These are phyloP conservation scores for Stereum hirsutum DNA, from an alignment of 1,284 basidiomycete genomes.

Conservation along the genomic window DNA sequence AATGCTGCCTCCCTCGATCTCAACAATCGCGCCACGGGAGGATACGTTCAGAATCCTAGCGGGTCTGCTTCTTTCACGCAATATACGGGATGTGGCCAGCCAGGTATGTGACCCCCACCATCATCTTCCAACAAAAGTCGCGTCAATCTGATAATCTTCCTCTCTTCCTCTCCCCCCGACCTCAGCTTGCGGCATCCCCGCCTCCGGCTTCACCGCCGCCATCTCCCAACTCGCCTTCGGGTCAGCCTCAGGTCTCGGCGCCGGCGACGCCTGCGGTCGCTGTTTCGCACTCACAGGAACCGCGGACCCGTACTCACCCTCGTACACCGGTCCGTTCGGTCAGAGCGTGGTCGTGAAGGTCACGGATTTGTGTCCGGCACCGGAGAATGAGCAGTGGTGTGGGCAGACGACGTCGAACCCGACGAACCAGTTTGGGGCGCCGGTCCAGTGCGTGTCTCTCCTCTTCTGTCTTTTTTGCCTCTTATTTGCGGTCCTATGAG, in stretches of 20 bases:
- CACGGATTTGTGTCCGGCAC: constrained; percentile 40
- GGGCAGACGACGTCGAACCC: constrained; percentile 34
- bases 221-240: constrained; percentile 49
- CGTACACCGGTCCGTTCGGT: constrained; percentile 41
- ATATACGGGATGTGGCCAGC: constrained; percentile 39
- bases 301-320: constrained; percentile 42
- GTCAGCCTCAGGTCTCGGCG: constrained; percentile 34
- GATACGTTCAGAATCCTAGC: constrained; percentile 41
- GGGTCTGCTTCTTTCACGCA: constrained; percentile 45
- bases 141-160: background rate
- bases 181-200: constrained; percentile 43
- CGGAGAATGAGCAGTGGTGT: constrained; percentile 44
- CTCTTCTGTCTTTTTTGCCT: background rate
- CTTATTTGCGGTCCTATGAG: background rate
- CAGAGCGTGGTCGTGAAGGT: constrained; percentile 50
- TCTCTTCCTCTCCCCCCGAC: background rate
- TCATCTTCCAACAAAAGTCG: background rate
- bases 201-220: constrained; percentile 44
- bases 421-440: constrained; percentile 32
- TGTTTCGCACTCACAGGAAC: constrained; percentile 45
- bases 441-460: constrained; percentile 38
- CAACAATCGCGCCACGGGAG: constrained; percentile 26
- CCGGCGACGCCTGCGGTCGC: constrained; percentile 53
- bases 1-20: background rate
- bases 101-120: constrained; percentile 23